Evolutionary conservation across 768 basidiomycete species (phyloP), one percentile per base, ranked within the genome.

Genomic region (Trametes meyenii): DNA sequence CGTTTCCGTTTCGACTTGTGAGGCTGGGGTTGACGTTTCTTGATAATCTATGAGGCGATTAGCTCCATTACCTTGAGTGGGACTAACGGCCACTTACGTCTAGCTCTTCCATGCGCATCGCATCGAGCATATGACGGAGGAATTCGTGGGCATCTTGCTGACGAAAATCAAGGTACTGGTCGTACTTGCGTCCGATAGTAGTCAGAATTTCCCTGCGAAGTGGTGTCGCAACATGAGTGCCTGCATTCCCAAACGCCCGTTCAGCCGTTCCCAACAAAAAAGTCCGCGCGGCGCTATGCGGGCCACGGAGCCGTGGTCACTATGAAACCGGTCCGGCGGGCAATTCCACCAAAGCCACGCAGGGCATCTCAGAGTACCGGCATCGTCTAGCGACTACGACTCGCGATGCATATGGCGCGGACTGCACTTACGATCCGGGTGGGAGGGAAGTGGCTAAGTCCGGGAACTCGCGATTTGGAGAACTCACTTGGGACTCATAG

Each of bases 111-210:
- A 96, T 96, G 55, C 92, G 85, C 82, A 96, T 90, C 19, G 88
- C 90, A 72, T 97, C 96, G 40, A 97, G 78, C 61, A 98, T 78
- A 64, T 95, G 94, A 36, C 92, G 82, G 24, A 98, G 75, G 63
- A 96, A 89, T 76, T 98, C 96, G 72, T 97, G 96, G 23, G 95
- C 93, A 70, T 98, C 96, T 73, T 97, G 96, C 73, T 98, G 96
- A 8, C 90, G 86, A 72, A 95, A 96, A 70, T 96, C 95, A 46
- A 92, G 85, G 69, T 97, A 98, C 69, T 98, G 95, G 65, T 94
- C 93, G 71, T 96, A 91, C 75, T 96, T 97, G 66, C 80, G 78
- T 2, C 94, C 90, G 16, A 97, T 77, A 12, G 83, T 80, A 29
- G 79, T 71, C 17, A 96, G 75, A 42, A 96, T 69, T 7, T 81